These are phyloP conservation scores for Caloboletus inedulis DNA, from an alignment of 1,284 basidiomycete genomes.

Conservation along the genomic window DNA sequence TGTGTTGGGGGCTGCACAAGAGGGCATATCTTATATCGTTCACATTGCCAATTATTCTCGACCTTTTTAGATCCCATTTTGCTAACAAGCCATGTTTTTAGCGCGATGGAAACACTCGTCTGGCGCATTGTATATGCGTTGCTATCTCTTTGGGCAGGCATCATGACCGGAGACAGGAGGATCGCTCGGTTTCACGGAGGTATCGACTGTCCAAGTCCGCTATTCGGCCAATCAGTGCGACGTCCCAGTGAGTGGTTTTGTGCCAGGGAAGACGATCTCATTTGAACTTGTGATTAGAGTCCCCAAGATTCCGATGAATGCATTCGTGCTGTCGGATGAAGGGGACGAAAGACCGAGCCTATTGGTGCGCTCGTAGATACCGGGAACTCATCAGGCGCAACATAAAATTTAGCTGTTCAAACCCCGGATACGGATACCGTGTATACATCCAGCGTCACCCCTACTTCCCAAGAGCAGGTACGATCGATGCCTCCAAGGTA, in stretches of 20 bases:
- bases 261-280: not conserved
- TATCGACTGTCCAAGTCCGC: constrained; percentile 80
- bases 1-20: constrained; percentile 82
- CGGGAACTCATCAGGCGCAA: not conserved
- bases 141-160: constrained; percentile 69
- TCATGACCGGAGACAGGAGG: constrained; percentile 46
- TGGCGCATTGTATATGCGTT: constrained; percentile 75
- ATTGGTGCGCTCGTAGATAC: constrained; percentile 49
- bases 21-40: constrained; percentile 51
- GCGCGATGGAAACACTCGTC: constrained; percentile 59
- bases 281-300: constrained; percentile 40
- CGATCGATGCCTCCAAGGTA: constrained; percentile 69
- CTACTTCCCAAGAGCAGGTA: constrained; percentile 58
- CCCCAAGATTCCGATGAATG: constrained; percentile 68
- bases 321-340: constrained; percentile 80
- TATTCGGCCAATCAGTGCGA: constrained; percentile 65
- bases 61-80: constrained; percentile 9
- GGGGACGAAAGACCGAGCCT: constrained; percentile 74
- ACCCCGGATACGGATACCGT: constrained; percentile 75
- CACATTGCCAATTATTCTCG: constrained; percentile 10
- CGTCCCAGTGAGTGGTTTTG: constrained; percentile 48
- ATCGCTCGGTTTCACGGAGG: constrained; percentile 40
- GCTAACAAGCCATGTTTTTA: constrained; percentile 30
- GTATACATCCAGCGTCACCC: constrained; percentile 54
- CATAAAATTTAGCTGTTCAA: constrained; percentile 87